Evolutionary conservation across 768 basidiomycete species (phyloP), one percentile per base, ranked within the genome.

Genomic region (Amanita thiersii): DNA sequence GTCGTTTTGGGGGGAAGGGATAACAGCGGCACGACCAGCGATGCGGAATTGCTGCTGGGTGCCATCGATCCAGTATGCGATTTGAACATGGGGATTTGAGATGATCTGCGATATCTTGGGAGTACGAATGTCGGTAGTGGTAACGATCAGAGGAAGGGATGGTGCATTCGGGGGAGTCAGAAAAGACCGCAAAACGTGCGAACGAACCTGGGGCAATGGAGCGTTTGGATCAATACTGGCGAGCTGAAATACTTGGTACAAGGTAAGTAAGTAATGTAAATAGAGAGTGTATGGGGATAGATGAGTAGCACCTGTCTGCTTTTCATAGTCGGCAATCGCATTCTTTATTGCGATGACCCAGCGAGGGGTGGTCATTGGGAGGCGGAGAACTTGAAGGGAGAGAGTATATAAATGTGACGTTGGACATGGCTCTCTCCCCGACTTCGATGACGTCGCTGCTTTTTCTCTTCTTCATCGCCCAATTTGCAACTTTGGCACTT

Each of bases 41-140:
- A 93, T 61, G 35, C 90, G 79, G 55, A 80, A 89, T 52, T 93
- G 89, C 54, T 86, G 79, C 39, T 70, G 57, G 0, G 75, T 70
- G 15, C 72, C 70, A 21, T 72, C 66, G 39, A 80, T 71, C 85
- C 86, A 92, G 79, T 83, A 90, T 8, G 69, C 74, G 31, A 81
- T 49, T 55, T 90, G 81, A 46, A 80, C 72, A 31, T 64, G 56
- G 7, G 68, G 53, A 43, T 65, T 66, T 26, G 64, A 52, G 17
- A 61, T 62, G 35, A 88, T 61, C 49, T 88, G 79, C 1, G 58
- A 35, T 24, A 75, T 69, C 51, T 91, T 91, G 15, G 78, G 77
- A 1, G 78, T 69, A 18, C 88, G 81, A 34, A 80, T 56, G 61
- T 89, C 87, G 35, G 86, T 86, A 9, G 80, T 75, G 36, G 71